A percentile compares a stretch with the other conserved stretches of the same genome.
Conservation (phyloP, 1,284 basidiomycete genomes). For the Cutaneotrichosporon dermatis region DNA sequence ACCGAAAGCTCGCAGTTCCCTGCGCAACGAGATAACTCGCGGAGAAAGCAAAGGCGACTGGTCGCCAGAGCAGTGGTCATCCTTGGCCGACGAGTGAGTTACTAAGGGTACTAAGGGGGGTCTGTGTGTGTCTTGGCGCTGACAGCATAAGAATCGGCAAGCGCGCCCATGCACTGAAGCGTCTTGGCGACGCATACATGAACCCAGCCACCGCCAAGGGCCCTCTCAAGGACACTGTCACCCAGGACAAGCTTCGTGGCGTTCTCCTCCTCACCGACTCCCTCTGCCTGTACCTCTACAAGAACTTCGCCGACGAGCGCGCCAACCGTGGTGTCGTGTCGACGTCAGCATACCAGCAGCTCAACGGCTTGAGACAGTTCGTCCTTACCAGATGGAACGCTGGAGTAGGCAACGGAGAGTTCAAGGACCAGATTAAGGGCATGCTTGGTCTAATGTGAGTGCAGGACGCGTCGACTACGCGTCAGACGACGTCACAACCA, state of each 20-base stretch:
- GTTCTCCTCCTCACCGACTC: slow-evolving; percentile 52
- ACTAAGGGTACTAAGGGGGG: not conserved
- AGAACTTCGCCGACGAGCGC: slow-evolving; percentile 53
- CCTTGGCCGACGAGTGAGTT: slow-evolving; percentile 7
- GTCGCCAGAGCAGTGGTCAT: slow-evolving; percentile 19
- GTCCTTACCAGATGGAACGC: slow-evolving; percentile 35
- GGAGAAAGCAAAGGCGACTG: slow-evolving; percentile 15
- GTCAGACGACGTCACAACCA: not conserved
- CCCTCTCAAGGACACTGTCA: slow-evolving; percentile 21
- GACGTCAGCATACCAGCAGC: slow-evolving; percentile 28
- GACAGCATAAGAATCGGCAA: slow-evolving; percentile 15
- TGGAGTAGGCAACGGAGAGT: slow-evolving; percentile 22
- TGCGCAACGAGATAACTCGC: slow-evolving; percentile 22
- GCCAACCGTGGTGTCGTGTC: slow-evolving; percentile 26
- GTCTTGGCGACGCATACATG: slow-evolving; percentile 41
- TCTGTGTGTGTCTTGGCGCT: slow-evolving; percentile 7
- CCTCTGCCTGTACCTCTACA: slow-evolving; percentile 51
- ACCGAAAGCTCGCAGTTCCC: slow-evolving; percentile 8
- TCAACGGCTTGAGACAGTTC: slow-evolving; percentile 31
- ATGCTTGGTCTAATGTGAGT: slow-evolving; percentile 48
- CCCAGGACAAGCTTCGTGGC: slow-evolving; percentile 38
- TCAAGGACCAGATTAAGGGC: slow-evolving; percentile 29
- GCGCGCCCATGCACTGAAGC: slow-evolving; percentile 36
- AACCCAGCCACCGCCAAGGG: slow-evolving; percentile 24
- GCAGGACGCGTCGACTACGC: not conserved